phyloP scores from a whole-genome alignment of 805 yeast species.

The Candida vartiovaarae region DNA sequence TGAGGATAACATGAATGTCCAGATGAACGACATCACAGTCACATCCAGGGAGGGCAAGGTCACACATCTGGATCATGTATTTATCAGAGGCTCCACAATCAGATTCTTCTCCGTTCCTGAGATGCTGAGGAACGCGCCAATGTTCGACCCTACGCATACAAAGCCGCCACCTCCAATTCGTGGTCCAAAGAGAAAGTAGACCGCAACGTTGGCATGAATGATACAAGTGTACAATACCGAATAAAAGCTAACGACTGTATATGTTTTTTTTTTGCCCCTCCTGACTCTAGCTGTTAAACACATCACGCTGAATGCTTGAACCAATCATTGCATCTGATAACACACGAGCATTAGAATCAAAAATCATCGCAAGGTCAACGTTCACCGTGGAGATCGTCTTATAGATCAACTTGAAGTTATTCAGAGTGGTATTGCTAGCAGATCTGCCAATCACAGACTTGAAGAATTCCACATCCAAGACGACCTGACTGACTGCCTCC shows the following conservation, averaged over 20 bases:
- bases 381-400: slow-evolving; percentile 11
- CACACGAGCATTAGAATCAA: slow-evolving; percentile 8
- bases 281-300: slow-evolving; percentile 12
- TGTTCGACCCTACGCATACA: slow-evolving; percentile 56
- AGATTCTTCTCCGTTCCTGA: slow-evolving; percentile 85
- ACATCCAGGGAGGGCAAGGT: slow-evolving; percentile 74
- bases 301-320: slow-evolving; percentile 17
- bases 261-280: too few species aligned
- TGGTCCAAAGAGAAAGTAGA: slow-evolving; percentile 40
- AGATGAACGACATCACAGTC: slow-evolving; percentile 70
- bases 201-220: background rate
- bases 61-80: slow-evolving; percentile 74
- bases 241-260: background rate
- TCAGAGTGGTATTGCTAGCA: slow-evolving; percentile 7
- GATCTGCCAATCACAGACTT: slow-evolving; percentile 24
- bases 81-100: slow-evolving; percentile 86
- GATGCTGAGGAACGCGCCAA: slow-evolving; percentile 79
- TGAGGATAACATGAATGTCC: slow-evolving; percentile 94
- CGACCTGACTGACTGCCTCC: slow-evolving; percentile 43
- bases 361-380: slow-evolving; percentile 3
- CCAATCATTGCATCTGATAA: slow-evolving; percentile 14
- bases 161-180: slow-evolving; percentile 70
- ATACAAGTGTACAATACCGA: background rate
- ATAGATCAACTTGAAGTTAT: slow-evolving; percentile 19
- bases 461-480: slow-evolving; percentile 49